These are phyloP conservation scores for Maudiozyma turicensis DNA, from an alignment of 805 yeast species.

Conservation along the genomic window DNA sequence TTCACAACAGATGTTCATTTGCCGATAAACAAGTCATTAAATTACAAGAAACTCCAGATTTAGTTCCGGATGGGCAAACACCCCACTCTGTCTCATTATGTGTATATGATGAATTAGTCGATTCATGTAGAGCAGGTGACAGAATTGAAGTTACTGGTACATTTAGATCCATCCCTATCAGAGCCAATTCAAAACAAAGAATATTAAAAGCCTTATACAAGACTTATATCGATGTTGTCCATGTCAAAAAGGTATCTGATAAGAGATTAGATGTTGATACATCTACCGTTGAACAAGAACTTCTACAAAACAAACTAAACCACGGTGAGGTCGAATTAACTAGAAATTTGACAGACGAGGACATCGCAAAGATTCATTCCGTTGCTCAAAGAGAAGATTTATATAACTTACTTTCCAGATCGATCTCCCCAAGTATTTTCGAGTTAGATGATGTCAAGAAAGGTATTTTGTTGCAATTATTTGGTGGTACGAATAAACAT, in stretches of 20 bases:
- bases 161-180: slow-evolving; percentile 84
- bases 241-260: slow-evolving; percentile 75
- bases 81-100: slow-evolving; percentile 93
- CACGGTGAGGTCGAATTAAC: slow-evolving; percentile 63
- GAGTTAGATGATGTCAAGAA: slow-evolving; percentile 96
- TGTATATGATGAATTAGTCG: slow-evolving; percentile 93
- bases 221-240: slow-evolving; percentile 91
- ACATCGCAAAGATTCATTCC: slow-evolving; percentile 52
- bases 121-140: slow-evolving; percentile 92
- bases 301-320: slow-evolving; percentile 41
- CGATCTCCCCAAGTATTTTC: slow-evolving; percentile 93
- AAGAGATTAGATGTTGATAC: slow-evolving; percentile 74
- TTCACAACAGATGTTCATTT: slow-evolving; percentile 87
- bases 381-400: slow-evolving; percentile 63
- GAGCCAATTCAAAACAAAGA: slow-evolving; percentile 77
- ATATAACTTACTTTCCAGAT: slow-evolving; percentile 77
- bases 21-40: slow-evolving; percentile 93
- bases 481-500: slow-evolving; percentile 90
- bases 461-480: slow-evolving; percentile 83
- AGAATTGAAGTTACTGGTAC: slow-evolving; percentile 92
- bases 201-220: slow-evolving; percentile 77
- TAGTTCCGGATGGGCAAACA: slow-evolving; percentile 96
- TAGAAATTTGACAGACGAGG: slow-evolving; percentile 59
- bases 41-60: slow-evolving; percentile 91
- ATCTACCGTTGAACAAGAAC: slow-evolving; percentile 43